A percentile compares a stretch with the other conserved stretches of the same genome.
Conservation (phyloP, 2,329 filamentous ascomycete genomes). For the Ophiostoma tasmaniense region DNA sequence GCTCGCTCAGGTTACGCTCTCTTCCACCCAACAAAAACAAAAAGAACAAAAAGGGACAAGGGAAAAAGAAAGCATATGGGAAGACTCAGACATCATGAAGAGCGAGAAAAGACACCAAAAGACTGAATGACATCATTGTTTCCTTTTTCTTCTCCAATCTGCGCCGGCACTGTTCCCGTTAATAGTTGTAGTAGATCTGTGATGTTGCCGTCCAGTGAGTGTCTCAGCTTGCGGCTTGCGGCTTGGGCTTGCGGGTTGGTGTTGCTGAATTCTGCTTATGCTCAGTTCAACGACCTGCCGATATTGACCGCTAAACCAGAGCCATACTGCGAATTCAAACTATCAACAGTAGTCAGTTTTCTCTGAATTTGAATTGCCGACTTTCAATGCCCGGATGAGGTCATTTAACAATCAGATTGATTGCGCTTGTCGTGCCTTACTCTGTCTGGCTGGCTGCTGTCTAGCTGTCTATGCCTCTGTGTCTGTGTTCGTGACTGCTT, state of each 20-base stretch:
- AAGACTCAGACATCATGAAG: neutral
- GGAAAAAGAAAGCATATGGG: neutral
- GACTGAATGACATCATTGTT: constrained; percentile 2
- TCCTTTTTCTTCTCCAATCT: neutral
- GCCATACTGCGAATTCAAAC: neutral
- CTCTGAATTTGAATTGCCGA: neutral
- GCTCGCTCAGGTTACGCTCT: neutral
- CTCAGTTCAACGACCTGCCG: too few species aligned
- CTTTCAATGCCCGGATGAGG: neutral
- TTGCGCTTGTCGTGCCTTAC: neutral
- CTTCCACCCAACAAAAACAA: neutral
- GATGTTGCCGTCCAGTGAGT: neutral
- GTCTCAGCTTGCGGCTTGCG: too few species aligned
- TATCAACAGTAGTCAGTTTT: neutral
- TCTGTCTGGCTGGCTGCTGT: neutral
- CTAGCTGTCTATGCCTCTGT: neutral
- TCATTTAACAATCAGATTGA: neutral
- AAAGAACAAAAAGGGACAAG: neutral
- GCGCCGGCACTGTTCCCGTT: neutral
- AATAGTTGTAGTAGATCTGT: neutral
- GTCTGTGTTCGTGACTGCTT: neutral
- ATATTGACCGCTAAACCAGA: too few species aligned
- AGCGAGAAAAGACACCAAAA: neutral
- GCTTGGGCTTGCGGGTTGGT: too few species aligned
- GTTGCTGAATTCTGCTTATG: too few species aligned